Evolutionary conservation across 306 rosid species (phyloP), one percentile per base, ranked within the genome.

Genomic region (Cicer pinnatifidum): DNA sequence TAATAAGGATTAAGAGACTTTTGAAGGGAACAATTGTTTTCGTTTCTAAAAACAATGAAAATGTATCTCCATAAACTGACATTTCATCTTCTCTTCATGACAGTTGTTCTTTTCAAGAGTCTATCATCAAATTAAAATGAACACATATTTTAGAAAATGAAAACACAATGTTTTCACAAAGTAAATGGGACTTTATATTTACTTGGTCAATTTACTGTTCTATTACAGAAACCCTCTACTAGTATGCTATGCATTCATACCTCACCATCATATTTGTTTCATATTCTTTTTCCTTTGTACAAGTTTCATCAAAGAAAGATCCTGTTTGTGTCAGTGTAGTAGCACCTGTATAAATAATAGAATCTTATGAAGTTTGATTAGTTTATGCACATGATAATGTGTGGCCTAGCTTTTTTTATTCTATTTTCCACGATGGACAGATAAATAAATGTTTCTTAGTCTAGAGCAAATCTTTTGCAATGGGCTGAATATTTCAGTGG

Each of bases 401-500:
- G 68, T 16, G 46, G 67, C 46, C n/a, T 23, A 54, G 60, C 38
- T 46, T 35, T 12, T 12, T 71, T 72, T 3, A 28, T 28, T 41
- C 20, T 7, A 28, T 45, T 46, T 57, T 57, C 39, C 75, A 15
- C 6, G 19, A 46, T 46, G 11, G 12, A 13, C 9, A 12, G 28
- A 2, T 43, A 37, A 15, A 50, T 11, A 61, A 47, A 38, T 54
- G 35, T 16, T 72, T n/a, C 38, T 66, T 73, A 37, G 19, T 44
- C 11, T 44, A 23, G 15, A 70, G 64, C 9, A 59, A 53, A 38
- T 41, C 20, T 73, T 45, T 9, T 67, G 23, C 6, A 46, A 17
- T 58, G 17, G 50, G 72, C 71, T 58, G 59, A 12, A 48, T 28
- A 51, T 74, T 74, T 59, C 6, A 4, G 17, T 51, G 11, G 69